Percentiles rank a stretch among this genome's conserved stretches.
Evolutionary conservation across 1,284 basidiomycete genomes (phyloP).

Genomic region (Cryptococcus jaspeensis): DNA sequence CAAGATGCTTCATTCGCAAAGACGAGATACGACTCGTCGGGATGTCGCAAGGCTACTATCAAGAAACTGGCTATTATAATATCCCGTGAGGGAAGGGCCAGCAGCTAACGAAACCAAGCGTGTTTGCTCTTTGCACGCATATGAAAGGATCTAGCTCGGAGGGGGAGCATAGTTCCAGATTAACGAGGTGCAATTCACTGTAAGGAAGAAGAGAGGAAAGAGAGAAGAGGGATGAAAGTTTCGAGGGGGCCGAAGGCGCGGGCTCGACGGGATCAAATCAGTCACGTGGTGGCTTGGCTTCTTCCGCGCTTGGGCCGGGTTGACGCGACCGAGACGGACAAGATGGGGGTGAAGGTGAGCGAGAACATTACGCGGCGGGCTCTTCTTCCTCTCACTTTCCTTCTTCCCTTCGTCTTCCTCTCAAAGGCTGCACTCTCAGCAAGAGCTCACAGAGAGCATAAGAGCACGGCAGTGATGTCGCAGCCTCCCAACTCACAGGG

Average conservation of each 20-base stretch:
- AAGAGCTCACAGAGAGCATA: background rate
- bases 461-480: background rate
- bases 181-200: slow-evolving; percentile 20
- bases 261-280: background rate
- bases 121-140: slow-evolving; percentile 28
- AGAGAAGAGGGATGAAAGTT: slow-evolving; percentile 13
- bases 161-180: slow-evolving; percentile 12
- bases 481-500: background rate
- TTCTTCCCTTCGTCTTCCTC: background rate
- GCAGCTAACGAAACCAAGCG: slow-evolving; percentile 45
- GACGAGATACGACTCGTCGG: too few relatives aligned
- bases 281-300: slow-evolving; percentile 3
- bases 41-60: slow-evolving; percentile 45
- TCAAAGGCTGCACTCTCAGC: background rate
- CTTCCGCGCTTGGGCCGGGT: slow-evolving; percentile 7
- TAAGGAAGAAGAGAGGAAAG: slow-evolving; percentile 13
- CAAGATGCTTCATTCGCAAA: too few relatives aligned
- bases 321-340: slow-evolving; percentile 1
- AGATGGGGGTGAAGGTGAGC: background rate
- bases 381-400: background rate
- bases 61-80: slow-evolving; percentile 40
- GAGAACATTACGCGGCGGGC: background rate
- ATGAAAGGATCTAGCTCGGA: slow-evolving; percentile 13
- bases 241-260: background rate
- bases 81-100: slow-evolving; percentile 22